These are phyloP conservation scores for Lasiodiplodia sp. DNA, from an alignment of 2,329 filamentous ascomycete species.

Conservation along the genomic window DNA sequence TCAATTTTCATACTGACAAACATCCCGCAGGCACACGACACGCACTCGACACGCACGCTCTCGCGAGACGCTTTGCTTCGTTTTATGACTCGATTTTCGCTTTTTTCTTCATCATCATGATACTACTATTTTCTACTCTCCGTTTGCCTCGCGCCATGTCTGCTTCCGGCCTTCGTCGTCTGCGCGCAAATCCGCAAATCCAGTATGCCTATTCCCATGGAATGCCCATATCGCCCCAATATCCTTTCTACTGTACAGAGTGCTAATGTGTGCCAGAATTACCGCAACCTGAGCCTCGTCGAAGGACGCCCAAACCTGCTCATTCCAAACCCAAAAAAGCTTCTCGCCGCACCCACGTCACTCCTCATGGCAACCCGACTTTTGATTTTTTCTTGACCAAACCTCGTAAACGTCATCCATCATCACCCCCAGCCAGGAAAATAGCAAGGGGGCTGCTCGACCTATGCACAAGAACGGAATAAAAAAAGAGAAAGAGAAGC, in stretches of 20 bases:
- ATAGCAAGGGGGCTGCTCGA: constrained; percentile 34
- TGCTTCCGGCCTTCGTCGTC: constrained; percentile 4
- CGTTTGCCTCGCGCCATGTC: constrained; percentile 1
- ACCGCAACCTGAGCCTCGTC: constrained; percentile 12
- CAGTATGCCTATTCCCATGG: constrained; percentile 19
- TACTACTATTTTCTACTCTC: background rate
- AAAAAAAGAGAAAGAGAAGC: constrained; percentile 14
- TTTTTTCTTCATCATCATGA: background rate
- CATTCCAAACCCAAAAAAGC: constrained; percentile 22
- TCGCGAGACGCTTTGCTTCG: background rate
- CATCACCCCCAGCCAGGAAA: constrained; percentile 13
- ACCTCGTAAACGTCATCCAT: constrained; percentile 36
- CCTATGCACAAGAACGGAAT: constrained; percentile 35
- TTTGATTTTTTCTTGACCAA: constrained; percentile 31
- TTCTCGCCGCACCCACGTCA: constrained; percentile 27
- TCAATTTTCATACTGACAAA: background rate
- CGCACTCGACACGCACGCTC: background rate
- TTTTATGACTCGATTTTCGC: background rate
- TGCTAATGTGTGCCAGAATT: constrained; percentile 14
- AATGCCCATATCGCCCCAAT: background rate
- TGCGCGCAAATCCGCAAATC: constrained; percentile 12
- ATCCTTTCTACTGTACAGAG: constrained; percentile 25
- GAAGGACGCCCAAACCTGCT: constrained; percentile 14
- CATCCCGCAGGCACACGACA: background rate
- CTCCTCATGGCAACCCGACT: constrained; percentile 31